Base-by-base conservation (phyloP, 2,329 filamentous ascomycete genomes). In the Talaromyces sp. region DNA sequence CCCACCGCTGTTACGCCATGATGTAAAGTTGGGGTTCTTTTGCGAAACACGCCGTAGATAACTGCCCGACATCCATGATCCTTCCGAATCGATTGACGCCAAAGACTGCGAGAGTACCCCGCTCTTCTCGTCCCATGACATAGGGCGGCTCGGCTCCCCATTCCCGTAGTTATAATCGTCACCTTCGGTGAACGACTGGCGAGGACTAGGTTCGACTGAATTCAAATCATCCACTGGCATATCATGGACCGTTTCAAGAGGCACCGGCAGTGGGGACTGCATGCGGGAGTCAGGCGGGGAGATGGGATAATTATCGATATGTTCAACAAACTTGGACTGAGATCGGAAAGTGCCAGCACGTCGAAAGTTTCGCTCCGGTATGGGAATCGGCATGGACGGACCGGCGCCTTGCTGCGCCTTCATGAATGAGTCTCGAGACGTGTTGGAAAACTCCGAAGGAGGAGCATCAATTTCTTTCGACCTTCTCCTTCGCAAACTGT, bases 21-120 rank as follows among this genome's bases (percentile, higher is more conserved):
- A 37, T 76, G 78, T 31, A 78, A 70, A 2, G 72, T 73, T 2
- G 72, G 73, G 65, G 69, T 78, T 70, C 49, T 63, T 54, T 15
- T 79, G 75, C 72, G 73, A 87, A 76, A 73, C 82, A 74, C 64
- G 82, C 73, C 69, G 82, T 82, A 83, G 76, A 67, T 84, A 82
- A 64, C 89, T 88, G 17, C 94, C 93, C 3, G 93, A 95, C 52
- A 99, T 87, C 95, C 95, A 99, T 0, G 93, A 97, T 4, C 87
- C 95, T 80, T 99, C 95, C 0, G 93, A 97, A 73, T 97, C 95
- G 66, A 98, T 92, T 0, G 93, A 97, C 1, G 93, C 95, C 19
- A 98, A 84, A 0, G 94, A 98, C 76, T 93, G 90, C 35, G 93
- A 92, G 73, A 93, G 70, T 39, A 80, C 78, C 22, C 78, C 74